Evolutionary conservation across 1,284 basidiomycete species (phyloP), one percentile per base, ranked within the genome.

Genomic region (Kalmanozyma brasiliensis): DNA sequence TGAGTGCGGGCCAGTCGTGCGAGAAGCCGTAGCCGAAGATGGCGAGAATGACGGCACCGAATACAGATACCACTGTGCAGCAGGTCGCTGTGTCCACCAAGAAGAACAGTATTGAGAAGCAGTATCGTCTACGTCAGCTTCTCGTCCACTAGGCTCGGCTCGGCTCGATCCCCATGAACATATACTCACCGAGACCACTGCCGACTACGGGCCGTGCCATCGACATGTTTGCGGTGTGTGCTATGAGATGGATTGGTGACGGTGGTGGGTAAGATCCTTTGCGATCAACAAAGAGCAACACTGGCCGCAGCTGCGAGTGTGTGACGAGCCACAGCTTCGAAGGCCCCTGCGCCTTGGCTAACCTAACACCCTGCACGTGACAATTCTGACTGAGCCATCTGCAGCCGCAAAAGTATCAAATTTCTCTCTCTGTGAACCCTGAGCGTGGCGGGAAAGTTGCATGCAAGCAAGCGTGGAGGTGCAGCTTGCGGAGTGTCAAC

Each of bases 41-140:
- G 38, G 83, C 64, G 29, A 87, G 83, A 65, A 86, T 85, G 63
- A 86, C 73, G 22, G 85, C 83, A n/a, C 85, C 86, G 43, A 86
- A 85, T 40, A 85, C 59, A 10, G 84, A 85, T 44, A 87, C 81
- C 46, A 86, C 81, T 34, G 85, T 85, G 71, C 86, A 87, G 82
- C 85, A 86, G 45, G 82, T 82, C 23, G 86, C 86, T 86, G 67
- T 20, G n/a, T n/a, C n/a, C n/a, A n/a, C n/a, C n/a, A n/a, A n/a
- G n/a, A n/a, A n/a, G 26, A 16, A 19, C 11, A 30, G 1, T 17
- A 19, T 29, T 4, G n/a, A 14, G 33, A 11, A 40, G 8, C 3
- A n/a, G 43, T 24, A 23, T n/a, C 8, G 8, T 26, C 33, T 13
- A 23, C 8, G 42, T 49, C 42, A 58, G 42, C n/a, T 10, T 38